Conservation (phyloP, 768 basidiomycete species). For the Tulasnella sp. region DNA sequence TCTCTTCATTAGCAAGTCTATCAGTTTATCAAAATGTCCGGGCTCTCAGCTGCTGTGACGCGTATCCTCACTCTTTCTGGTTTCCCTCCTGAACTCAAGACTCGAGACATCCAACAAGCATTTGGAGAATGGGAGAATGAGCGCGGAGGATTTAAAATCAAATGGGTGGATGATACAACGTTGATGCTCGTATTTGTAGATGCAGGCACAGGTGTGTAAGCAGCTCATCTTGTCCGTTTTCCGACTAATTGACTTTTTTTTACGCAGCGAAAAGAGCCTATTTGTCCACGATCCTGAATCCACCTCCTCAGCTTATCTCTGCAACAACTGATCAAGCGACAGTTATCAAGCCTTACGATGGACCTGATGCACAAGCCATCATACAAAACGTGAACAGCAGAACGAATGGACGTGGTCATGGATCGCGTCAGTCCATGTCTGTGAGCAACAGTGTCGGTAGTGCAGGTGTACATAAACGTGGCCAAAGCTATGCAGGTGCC, state of each 20-base stretch:
- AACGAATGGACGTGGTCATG: conserved; percentile 23
- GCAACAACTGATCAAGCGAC: conserved; percentile 38
- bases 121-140: conserved; percentile 81
- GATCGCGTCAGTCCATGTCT: conserved; percentile 12
- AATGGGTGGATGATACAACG: conserved; percentile 96
- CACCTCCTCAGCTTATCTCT: conserved; percentile 55
- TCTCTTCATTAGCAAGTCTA: no score
- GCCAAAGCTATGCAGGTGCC: conserved; percentile 2
- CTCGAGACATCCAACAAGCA: conserved; percentile 84
- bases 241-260: neutral
- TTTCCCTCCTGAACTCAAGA: conserved; percentile 93
- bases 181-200: conserved; percentile 91
- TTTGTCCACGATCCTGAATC: conserved; percentile 75
- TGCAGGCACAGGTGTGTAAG: conserved; percentile 66
- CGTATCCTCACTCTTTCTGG: conserved; percentile 87
- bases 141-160: conserved; percentile 93
- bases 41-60: conserved; percentile 91
- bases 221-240: neutral
- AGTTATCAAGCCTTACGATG: conserved; percentile 82
- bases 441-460: conserved; percentile 8
- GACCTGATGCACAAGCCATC: conserved; percentile 76
- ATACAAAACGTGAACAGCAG: conserved; percentile 62
- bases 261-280: conserved; percentile 83
- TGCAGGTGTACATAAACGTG: conserved; percentile 10
- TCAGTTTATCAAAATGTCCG: conserved; percentile 12